Conservation (phyloP, 805 yeast genomes). For the Yarrowia deformans region DNA sequence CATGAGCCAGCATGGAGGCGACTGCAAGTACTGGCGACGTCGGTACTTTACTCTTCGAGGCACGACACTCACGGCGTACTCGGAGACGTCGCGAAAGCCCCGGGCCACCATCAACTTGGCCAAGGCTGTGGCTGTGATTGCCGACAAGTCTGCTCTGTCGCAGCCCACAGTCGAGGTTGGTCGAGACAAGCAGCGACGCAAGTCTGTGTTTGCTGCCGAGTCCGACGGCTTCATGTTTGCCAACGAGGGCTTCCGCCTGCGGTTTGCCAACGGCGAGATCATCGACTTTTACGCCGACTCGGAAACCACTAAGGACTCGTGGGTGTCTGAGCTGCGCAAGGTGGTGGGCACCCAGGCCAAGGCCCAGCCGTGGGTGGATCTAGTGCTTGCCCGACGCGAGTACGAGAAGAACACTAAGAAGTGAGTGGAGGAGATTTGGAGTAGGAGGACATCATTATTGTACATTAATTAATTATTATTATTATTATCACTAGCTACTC, state of each 20-base stretch:
- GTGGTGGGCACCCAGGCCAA: slow-evolving; percentile 29
- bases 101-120: slow-evolving; percentile 71
- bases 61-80: slow-evolving; percentile 74
- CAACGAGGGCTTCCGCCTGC: slow-evolving; percentile 76
- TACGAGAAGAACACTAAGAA: slow-evolving; percentile 36
- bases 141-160: slow-evolving; percentile 41
- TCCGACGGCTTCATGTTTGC: slow-evolving; percentile 45
- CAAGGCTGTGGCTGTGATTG: slow-evolving; percentile 64
- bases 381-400: slow-evolving; percentile 39
- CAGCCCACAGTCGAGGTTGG: slow-evolving; percentile 48
- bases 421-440: background rate
- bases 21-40: slow-evolving; percentile 73
- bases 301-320: slow-evolving; percentile 61
- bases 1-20: slow-evolving; percentile 91
- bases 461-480: slow-evolving; percentile 30
- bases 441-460: slow-evolving; percentile 29
- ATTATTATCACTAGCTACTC: too few relatives aligned
- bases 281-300: slow-evolving; percentile 88
- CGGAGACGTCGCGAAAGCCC: slow-evolving; percentile 71
- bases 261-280: slow-evolving; percentile 79
- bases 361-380: slow-evolving; percentile 43
- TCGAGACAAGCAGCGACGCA: slow-evolving; percentile 42
- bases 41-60: slow-evolving; percentile 80
- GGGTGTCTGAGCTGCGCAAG: slow-evolving; percentile 66
- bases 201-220: slow-evolving; percentile 59